Evolutionary conservation across 2,329 filamentous ascomycete species (phyloP).

Genomic region (Aspergillus luchuensis): DNA sequence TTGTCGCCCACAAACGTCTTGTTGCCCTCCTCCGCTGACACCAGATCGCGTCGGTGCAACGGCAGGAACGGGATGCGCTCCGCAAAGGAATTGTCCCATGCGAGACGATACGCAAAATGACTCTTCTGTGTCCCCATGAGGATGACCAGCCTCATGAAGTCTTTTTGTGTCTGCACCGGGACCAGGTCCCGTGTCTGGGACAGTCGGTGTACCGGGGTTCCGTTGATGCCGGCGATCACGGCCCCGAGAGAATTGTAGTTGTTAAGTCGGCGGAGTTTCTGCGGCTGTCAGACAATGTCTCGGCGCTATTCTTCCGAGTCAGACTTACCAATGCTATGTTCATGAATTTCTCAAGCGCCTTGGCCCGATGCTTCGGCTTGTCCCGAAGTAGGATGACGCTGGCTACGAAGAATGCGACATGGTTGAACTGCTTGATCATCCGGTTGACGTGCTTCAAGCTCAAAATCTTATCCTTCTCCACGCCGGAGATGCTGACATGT

Average conservation of each 20-base stretch:
- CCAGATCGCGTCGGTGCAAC: constrained; percentile 82
- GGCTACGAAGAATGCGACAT: constrained; percentile 77
- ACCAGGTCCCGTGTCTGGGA: constrained; percentile 77
- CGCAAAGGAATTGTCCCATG: constrained; percentile 91
- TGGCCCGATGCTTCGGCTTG: constrained; percentile 91
- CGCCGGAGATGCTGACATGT: constrained; percentile 73
- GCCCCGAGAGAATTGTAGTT: constrained; percentile 98
- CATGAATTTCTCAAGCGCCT: constrained; percentile 96
- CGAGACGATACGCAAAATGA: constrained; percentile 91
- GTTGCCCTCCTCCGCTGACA: constrained; percentile 90
- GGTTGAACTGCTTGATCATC: constrained; percentile 92
- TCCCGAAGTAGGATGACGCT: constrained; percentile 86
- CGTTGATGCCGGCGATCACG: constrained; percentile 88
- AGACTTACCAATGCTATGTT: constrained; percentile 64
- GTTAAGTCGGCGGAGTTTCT: constrained; percentile 84
- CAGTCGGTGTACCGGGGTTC: constrained; percentile 81
- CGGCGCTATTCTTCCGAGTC: not conserved
- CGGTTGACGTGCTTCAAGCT: constrained; percentile 85
- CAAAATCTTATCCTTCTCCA: constrained; percentile 59
- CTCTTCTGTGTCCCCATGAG: constrained; percentile 92
- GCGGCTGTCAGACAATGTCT: constrained; percentile 14
- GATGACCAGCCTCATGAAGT: constrained; percentile 84
- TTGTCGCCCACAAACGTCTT: constrained; percentile 78
- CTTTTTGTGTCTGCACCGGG: constrained; percentile 70
- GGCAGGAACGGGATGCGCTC: constrained; percentile 94